Evolutionary conservation across 192 early-diverging fungal species (phyloP), one percentile per base, ranked within the genome.

Genomic region (Kickxella alabastrina): DNA sequence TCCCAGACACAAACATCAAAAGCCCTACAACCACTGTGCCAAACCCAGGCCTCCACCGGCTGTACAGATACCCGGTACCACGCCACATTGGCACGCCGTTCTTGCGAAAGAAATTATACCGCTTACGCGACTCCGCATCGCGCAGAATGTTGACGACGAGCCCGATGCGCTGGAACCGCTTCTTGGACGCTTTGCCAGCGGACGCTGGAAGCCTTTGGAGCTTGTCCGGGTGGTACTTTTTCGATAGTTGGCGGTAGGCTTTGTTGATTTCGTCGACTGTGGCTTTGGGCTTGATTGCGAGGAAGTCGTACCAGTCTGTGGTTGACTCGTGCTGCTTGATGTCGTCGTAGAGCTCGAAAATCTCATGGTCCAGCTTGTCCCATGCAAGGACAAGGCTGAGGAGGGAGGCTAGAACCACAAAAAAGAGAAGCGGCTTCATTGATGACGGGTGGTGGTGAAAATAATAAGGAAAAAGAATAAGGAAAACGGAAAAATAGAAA

Each of bases 1-100:
- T 68, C 9, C 62, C 71, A 8, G 80, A 77, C 6, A 26, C 61
- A 54, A 88, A 72, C 34, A 82, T 12, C 21, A 71, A 24, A 22
- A 90, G 67, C 4, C 83, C 80, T 13, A 71, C 60, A 1, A 81
- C 3, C 10, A 86, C 88, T 2, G 66, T 57, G 4, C 62, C 65
- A n/a, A 90, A 71, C 22, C 85, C 86, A 0, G 88, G 88, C 26
- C 86, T 71, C 68, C 83, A 87, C 31, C 88, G 82, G 25, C 74
- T 58, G 59, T 90, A 90, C 10, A 82, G 62, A 41, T 88, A 90
- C 0, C 83, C 86, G 42, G 86, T 85, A 28, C 86, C 88, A 41
- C 88, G 73, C 88, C 88, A 90, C 43, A 78, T 76, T 22, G 88
- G 88, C 12, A 90, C 85, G 13, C 88, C 88, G 55, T 88, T 88